These are phyloP conservation scores for Austroboletus novae-zelandiae DNA, from an alignment of 1,284 basidiomycete genomes.

Conservation along the genomic window DNA sequence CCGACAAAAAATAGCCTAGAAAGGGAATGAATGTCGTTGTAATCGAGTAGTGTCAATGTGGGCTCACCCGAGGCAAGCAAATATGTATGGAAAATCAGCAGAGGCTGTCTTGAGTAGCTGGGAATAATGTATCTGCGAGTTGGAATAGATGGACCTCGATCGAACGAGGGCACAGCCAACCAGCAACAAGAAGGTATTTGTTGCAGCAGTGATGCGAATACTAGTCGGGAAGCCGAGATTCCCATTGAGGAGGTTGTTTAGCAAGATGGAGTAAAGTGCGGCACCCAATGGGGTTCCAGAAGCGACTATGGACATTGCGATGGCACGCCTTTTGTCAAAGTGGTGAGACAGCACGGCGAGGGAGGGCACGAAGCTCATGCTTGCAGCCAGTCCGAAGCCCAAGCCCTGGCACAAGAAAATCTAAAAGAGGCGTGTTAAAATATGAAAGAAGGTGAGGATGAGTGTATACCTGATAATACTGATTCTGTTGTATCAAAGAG, in stretches of 20 bases:
- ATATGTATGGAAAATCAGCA: slow-evolving; percentile 25
- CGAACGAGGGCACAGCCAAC: slow-evolving; percentile 30
- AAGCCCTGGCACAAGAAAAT: slow-evolving; percentile 38
- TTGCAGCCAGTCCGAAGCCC: slow-evolving; percentile 34
- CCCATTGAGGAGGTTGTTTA: slow-evolving; percentile 37
- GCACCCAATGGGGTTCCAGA: slow-evolving; percentile 34
- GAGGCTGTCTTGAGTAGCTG: slow-evolving; percentile 16
- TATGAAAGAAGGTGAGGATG: background rate
- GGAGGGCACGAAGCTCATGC: slow-evolving; percentile 33
- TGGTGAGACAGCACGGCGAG: slow-evolving; percentile 39
- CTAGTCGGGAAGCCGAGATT: slow-evolving; percentile 26
- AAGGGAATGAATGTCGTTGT: background rate
- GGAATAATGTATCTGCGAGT: slow-evolving; percentile 13
- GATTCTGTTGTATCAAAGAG: slow-evolving; percentile 32
- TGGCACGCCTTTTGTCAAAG: slow-evolving; percentile 30
- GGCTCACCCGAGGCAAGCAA: slow-evolving; percentile 26
- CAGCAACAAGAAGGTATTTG: slow-evolving; percentile 23
- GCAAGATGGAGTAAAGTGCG: slow-evolving; percentile 34
- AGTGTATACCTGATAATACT: slow-evolving; percentile 34
- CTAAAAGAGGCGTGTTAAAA: slow-evolving; percentile 13
- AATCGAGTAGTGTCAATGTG: background rate
- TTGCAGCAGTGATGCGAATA: slow-evolving; percentile 29
- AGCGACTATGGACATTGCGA: slow-evolving; percentile 34
- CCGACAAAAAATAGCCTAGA: slow-evolving; percentile 23
- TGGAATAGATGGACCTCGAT: slow-evolving; percentile 16